phyloP scores from a whole-genome alignment of 2,329 filamentous ascomycete species.

The Rhynchosporium agropyri region DNA sequence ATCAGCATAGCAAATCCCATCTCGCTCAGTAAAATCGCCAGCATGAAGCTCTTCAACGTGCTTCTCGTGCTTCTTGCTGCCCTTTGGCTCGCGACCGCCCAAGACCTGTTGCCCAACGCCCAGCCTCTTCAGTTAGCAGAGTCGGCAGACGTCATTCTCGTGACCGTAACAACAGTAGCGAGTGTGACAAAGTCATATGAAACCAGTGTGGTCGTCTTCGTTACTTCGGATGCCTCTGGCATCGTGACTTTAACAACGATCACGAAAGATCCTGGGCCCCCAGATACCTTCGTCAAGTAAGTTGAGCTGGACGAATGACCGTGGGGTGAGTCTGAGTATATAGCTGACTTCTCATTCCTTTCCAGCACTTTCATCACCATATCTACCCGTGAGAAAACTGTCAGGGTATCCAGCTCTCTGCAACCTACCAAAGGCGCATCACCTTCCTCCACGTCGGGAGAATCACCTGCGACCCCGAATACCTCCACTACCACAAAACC shows the following conservation, averaged over 20 bases:
- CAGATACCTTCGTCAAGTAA: not conserved
- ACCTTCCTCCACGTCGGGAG: not conserved
- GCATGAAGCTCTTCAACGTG: too few relatives aligned
- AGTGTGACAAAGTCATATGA: not conserved
- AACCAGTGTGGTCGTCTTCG: not conserved
- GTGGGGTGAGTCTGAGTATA: not conserved
- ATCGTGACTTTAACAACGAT: not conserved
- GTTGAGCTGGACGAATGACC: not conserved
- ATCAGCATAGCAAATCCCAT: too few relatives aligned
- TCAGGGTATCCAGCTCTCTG: not conserved
- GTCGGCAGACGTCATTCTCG: not conserved
- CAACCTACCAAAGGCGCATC: not conserved
- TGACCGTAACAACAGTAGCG: not conserved
- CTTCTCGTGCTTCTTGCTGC: too few relatives aligned
- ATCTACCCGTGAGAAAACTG: not conserved
- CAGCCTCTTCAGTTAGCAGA: too few relatives aligned
- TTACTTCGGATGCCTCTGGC: not conserved
- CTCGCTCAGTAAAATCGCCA: too few relatives aligned
- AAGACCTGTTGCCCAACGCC: not conserved
- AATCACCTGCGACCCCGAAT: not conserved
- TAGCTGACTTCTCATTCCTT: not conserved
- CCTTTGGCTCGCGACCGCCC: not conserved
- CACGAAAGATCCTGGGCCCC: conserved; percentile 1
- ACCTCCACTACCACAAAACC: not conserved
- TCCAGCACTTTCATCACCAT: not conserved